Evolutionary conservation across 2,329 filamentous ascomycete species (phyloP).

Genomic region (Alternaria rosae): DNA sequence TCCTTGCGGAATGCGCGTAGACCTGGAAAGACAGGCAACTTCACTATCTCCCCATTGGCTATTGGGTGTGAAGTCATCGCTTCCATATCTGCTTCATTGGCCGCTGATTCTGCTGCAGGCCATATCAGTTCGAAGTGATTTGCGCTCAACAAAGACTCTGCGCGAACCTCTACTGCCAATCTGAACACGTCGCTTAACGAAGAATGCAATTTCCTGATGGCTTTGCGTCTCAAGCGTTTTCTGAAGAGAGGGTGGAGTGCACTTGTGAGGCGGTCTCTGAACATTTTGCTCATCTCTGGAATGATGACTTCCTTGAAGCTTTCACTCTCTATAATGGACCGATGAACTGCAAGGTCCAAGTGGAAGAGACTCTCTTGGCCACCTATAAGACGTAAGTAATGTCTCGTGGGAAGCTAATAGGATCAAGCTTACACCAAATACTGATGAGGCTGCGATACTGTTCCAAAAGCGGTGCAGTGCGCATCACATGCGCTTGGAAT

Average conservation of each 20-base stretch:
- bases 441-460: constrained; percentile 2
- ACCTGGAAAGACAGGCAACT: constrained; percentile 2
- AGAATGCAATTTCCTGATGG: neutral
- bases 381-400: neutral
- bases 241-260: neutral
- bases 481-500: neutral
- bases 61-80: neutral
- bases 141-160: neutral
- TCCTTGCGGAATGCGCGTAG: neutral
- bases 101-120: neutral
- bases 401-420: neutral
- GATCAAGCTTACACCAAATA: neutral
- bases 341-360: constrained; percentile 6
- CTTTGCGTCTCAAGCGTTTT: neutral
- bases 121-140: neutral
- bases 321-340: neutral
- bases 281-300: neutral
- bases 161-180: neutral
- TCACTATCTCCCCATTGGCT: neutral
- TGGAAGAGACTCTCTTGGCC: neutral
- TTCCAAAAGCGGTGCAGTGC: constrained; percentile 10
- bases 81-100: neutral
- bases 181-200: neutral
- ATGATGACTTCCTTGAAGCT: constrained; percentile 4
- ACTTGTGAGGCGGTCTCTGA: neutral